These are phyloP conservation scores for Sporothrix luriei DNA, from an alignment of 2,329 filamentous ascomycete species.

Conservation along the genomic window DNA sequence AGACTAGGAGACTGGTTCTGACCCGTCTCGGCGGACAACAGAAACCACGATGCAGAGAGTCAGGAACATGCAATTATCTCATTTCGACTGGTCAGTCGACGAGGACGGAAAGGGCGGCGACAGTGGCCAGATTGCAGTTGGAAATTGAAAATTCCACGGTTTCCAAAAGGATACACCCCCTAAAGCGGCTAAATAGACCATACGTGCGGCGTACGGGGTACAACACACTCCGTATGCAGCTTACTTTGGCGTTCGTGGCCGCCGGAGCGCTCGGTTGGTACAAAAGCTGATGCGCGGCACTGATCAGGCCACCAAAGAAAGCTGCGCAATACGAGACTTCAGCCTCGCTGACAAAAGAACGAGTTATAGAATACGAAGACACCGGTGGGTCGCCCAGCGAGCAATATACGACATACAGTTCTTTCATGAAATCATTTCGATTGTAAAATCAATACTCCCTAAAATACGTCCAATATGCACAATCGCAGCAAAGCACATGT, in stretches of 20 bases:
- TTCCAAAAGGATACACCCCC: no score
- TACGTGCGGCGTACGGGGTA: no score
- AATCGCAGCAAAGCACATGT: conserved; percentile 12
- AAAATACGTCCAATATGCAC: conserved; percentile 27
- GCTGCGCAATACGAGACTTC: conserved; percentile 8
- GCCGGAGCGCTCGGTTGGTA: conserved; percentile 24
- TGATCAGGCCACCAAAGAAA: not conserved
- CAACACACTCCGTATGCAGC: not conserved
- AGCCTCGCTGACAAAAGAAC: not conserved
- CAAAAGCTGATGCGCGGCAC: no score
- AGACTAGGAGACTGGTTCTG: conserved; percentile 3
- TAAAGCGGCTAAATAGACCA: conserved; percentile 14
- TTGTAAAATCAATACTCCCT: conserved; percentile 16
- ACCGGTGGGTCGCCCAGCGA: not conserved
- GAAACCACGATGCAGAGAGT: not conserved
- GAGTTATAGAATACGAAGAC: not conserved
- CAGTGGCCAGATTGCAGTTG: conserved; percentile 24
- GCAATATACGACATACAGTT: not conserved
- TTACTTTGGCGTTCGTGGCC: conserved; percentile 13
- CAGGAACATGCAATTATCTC: not conserved
- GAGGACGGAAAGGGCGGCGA: not conserved
- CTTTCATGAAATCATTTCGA: not conserved
- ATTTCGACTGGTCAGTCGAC: not conserved
- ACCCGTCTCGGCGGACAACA: not conserved
- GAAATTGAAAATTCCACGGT: not conserved